Evolutionary conservation across 2,329 filamentous ascomycete genomes (phyloP).

Genomic region (Ophiostoma novo-ulmi): DNA sequence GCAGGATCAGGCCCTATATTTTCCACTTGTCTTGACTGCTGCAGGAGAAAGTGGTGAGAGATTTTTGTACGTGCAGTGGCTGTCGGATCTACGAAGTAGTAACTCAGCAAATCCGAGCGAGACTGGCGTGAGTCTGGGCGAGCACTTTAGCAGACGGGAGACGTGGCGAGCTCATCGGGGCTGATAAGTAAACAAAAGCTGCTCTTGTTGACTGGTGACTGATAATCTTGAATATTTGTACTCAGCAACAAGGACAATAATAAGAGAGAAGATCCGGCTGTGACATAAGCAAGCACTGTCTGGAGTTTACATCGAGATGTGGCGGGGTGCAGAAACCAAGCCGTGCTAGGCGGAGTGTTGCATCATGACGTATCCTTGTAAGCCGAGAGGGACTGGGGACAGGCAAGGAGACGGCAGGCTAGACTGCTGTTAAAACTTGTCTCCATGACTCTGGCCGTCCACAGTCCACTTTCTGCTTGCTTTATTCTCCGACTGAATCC

Average conservation of each 20-base stretch:
- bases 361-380: conserved; percentile 4
- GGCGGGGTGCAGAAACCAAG: conserved; percentile 13
- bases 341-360: neutral
- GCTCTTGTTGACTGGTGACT: neutral
- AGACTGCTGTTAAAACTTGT: neutral
- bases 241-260: neutral
- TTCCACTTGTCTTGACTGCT: neutral
- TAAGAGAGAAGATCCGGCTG: neutral
- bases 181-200: neutral
- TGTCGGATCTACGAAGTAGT: neutral
- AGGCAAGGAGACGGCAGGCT: neutral
- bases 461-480: neutral
- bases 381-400: neutral
- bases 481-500: neutral
- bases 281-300: neutral
- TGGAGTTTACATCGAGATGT: neutral
- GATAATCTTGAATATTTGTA: neutral
- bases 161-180: too few species aligned
- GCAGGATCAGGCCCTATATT: conserved; percentile 6
- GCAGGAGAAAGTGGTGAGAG: neutral
- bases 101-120: neutral
- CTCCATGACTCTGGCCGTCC: neutral
- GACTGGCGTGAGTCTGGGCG: neutral
- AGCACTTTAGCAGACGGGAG: neutral
- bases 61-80: neutral